A percentile compares a stretch with the other conserved stretches of the same genome.
These are phyloP conservation scores for Lasiodiplodia hormozganensis DNA, from an alignment of 2,329 filamentous ascomycete genomes.

Conservation along the genomic window DNA sequence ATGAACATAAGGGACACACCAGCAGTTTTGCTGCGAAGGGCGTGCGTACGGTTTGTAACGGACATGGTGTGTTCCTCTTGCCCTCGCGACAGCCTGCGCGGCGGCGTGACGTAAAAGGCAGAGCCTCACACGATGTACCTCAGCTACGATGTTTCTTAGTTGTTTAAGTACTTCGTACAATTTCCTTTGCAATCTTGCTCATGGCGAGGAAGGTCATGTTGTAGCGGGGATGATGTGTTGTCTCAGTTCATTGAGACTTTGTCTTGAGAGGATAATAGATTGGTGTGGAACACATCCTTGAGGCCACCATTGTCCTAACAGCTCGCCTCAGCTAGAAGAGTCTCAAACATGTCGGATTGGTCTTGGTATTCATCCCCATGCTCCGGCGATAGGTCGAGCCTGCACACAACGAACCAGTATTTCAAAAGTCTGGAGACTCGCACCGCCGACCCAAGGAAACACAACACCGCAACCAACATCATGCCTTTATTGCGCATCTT, in stretches of 20 bases:
- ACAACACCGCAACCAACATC: background rate
- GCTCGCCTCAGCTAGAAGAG: background rate
- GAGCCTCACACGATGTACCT: too few relatives aligned
- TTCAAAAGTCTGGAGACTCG: background rate
- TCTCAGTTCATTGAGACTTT: background rate
- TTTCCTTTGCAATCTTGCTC: too few relatives aligned
- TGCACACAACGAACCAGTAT: background rate
- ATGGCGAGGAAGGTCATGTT: too few relatives aligned
- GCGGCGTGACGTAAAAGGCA: too few relatives aligned
- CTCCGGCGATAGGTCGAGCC: background rate
- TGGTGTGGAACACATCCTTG: background rate
- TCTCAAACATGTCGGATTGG: background rate
- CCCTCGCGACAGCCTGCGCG: too few relatives aligned
- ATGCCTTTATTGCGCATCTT: background rate
- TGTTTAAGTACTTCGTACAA: too few relatives aligned
- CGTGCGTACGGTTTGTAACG: too few relatives aligned
- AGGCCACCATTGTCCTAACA: background rate
- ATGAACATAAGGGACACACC: too few relatives aligned
- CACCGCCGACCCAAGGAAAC: background rate
- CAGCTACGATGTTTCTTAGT: accelerated
- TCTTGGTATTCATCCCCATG: background rate
- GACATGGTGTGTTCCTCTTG: too few relatives aligned
- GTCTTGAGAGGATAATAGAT: background rate
- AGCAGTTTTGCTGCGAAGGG: too few relatives aligned
- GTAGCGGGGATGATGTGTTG: background rate